Evolutionary conservation across 2,329 filamentous ascomycete genomes (phyloP).

Genomic region (Curvularia spicifera): DNA sequence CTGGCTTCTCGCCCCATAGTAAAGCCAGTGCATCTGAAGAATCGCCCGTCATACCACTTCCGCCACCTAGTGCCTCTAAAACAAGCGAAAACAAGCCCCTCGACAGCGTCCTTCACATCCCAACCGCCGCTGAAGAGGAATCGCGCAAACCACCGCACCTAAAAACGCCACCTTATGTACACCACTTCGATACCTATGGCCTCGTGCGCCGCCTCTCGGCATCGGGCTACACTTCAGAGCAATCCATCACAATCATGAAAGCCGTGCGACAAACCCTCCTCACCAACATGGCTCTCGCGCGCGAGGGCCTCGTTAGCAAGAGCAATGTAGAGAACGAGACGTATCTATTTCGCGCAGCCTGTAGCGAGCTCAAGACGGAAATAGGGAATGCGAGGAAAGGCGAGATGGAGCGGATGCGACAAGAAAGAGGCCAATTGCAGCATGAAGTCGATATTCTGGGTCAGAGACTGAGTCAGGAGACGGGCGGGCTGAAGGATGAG

Average conservation of each 20-base stretch:
- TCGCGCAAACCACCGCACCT: slow-evolving; percentile 68
- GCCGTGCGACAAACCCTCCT: slow-evolving; percentile 79
- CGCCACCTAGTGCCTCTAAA: slow-evolving; percentile 33
- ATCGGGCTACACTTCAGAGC: slow-evolving; percentile 73
- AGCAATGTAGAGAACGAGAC: slow-evolving; percentile 93
- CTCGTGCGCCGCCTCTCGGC: slow-evolving; percentile 79
- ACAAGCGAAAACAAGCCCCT: slow-evolving; percentile 43
- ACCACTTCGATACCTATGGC: slow-evolving; percentile 95
- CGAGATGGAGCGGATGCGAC: slow-evolving; percentile 80
- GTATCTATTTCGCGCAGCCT: slow-evolving; percentile 93
- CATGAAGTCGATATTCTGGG: slow-evolving; percentile 93
- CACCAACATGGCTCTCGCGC: slow-evolving; percentile 80
- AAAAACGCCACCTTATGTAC: slow-evolving; percentile 79
- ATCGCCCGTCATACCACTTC: slow-evolving; percentile 14
- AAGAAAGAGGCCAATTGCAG: slow-evolving; percentile 83
- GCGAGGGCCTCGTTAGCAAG: slow-evolving; percentile 82
- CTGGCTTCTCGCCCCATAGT: slow-evolving; percentile 22
- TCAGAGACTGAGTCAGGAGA: slow-evolving; percentile 84
- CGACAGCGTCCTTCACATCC: slow-evolving; percentile 53
- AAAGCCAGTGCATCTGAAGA: slow-evolving; percentile 24
- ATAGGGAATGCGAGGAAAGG: slow-evolving; percentile 77
- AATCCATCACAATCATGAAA: slow-evolving; percentile 91
- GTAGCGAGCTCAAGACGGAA: slow-evolving; percentile 88
- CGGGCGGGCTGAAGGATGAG: slow-evolving; percentile 81
- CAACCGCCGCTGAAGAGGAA: slow-evolving; percentile 46